These are phyloP conservation scores for Thalassiosira profunda DNA, from an alignment of 108 stramenopile genomes.

Conservation along the genomic window DNA sequence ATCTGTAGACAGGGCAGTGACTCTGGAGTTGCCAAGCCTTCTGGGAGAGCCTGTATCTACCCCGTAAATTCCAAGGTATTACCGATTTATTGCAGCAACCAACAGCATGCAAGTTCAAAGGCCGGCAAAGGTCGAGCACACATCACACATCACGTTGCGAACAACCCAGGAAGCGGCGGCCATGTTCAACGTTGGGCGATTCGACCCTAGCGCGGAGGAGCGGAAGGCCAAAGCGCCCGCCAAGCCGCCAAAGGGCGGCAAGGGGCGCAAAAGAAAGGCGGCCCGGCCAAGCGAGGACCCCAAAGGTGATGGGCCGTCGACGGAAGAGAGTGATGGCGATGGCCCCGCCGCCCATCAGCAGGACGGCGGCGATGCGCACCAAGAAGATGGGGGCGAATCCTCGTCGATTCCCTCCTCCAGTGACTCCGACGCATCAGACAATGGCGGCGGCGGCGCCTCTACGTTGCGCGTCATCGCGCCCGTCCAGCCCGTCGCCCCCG, in stretches of 20 bases:
- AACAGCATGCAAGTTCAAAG: no score
- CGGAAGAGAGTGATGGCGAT: not conserved
- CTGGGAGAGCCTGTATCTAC: no score
- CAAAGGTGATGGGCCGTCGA: not conserved
- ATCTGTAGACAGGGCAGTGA: no score
- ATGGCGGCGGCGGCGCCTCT: slow-evolving; percentile 17
- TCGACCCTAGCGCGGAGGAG: slow-evolving; percentile 62
- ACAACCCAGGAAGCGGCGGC: not conserved
- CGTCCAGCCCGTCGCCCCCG: slow-evolving; percentile 42
- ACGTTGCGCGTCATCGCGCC: slow-evolving; percentile 77
- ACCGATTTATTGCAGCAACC: no score
- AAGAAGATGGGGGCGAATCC: slow-evolving; percentile 7
- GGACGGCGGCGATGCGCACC: not conserved
- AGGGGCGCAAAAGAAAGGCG: slow-evolving; percentile 27
- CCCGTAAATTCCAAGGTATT: no score
- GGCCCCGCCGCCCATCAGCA: not conserved
- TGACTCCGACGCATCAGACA: slow-evolving; percentile 24
- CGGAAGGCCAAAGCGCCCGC: slow-evolving; percentile 8
- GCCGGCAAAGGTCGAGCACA: not conserved
- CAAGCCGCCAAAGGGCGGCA: slow-evolving; percentile 10
- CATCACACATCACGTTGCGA: not conserved
- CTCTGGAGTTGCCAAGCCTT: no score
- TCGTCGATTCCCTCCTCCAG: slow-evolving; percentile 23
- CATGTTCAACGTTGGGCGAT: slow-evolving; percentile 81
- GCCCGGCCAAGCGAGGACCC: not conserved